Evolutionary conservation across 768 basidiomycete genomes (phyloP), one percentile per base, ranked within the genome.

Genomic region (Russula earlei): DNA sequence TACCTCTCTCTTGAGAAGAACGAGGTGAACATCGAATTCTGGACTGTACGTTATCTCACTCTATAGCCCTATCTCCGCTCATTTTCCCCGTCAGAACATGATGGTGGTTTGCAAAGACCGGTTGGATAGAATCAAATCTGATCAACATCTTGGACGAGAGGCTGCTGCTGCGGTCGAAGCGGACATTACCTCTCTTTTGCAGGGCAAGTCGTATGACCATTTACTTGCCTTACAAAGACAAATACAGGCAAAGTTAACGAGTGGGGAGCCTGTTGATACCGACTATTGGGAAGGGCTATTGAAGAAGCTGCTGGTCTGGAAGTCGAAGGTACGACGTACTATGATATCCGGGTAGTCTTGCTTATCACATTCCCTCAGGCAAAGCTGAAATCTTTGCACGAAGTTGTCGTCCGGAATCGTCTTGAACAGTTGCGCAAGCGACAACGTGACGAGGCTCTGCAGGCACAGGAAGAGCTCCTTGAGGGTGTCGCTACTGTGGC

Each of bases 201-300:
- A 83, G 9, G 90, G 88, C 36, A 94, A 97, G 72, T 79, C 86
- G 5, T 86, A 91, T 57, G 85, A 92, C 4, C 85, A 96, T 62
- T 79, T 99, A 40, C 77, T 79, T 24, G 77, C 77, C 29, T 75
- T 99, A 45, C 96, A 99, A 69, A 78, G 80, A 54, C 84, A 85
- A 65, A 85, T 98, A 11, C 91, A 93, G 65, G 78, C 77, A 49
- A 98, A 98, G 69, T 79, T 98, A 3, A 74, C 81, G 0, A 91
- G 91, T 60, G 91, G 93, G 33, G 94, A 97, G 70, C 93, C 93
- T 2, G 80, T 99, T 34, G 96, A 99, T 70, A 88, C 84, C 11
- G 96, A 99, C 69, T 99, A 98, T 67, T 99, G 96, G 96, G 96
- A 98, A 70, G 78, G 82, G 45, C 72, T 99, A 8, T 70, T 98